These are phyloP conservation scores for Neoboletus subvelutipes DNA, from an alignment of 768 basidiomycete genomes.

Conservation along the genomic window DNA sequence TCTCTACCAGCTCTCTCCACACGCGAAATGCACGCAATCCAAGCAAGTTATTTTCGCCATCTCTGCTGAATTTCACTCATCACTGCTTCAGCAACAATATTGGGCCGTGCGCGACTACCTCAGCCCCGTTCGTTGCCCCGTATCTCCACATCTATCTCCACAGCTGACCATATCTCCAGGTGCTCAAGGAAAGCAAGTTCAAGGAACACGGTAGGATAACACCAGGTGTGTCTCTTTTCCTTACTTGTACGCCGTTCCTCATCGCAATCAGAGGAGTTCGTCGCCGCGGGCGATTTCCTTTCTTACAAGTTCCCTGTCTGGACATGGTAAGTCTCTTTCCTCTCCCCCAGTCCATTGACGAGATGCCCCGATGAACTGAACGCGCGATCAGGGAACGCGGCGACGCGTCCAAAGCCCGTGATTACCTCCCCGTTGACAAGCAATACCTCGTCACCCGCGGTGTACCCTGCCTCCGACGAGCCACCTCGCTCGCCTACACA, in stretches of 20 bases:
- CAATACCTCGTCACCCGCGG: constrained; percentile 95
- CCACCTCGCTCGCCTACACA: constrained; percentile 88
- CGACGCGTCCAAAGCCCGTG: constrained; percentile 78
- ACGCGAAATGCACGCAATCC: constrained; percentile 47
- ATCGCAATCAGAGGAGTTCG: constrained; percentile 80
- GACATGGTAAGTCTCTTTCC: constrained; percentile 68
- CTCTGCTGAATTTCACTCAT: not conserved
- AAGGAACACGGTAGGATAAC: constrained; percentile 97
- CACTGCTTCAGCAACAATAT: constrained; percentile 69
- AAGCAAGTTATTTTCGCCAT: constrained; percentile 29
- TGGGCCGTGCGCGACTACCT: constrained; percentile 95
- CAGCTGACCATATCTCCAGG: constrained; percentile 49
- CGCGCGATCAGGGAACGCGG: constrained; percentile 77
- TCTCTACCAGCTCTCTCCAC: constrained; percentile 3
- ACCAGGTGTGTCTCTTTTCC: constrained; percentile 57
- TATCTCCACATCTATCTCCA: constrained; percentile 19
- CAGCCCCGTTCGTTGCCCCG: constrained; percentile 62
- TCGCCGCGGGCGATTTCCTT: constrained; percentile 96
- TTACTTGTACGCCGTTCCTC: not conserved
- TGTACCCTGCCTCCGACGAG: constrained; percentile 95
- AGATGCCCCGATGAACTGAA: not conserved
- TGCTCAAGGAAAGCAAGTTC: constrained; percentile 97
- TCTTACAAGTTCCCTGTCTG: constrained; percentile 98
- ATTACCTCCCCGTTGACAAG: constrained; percentile 93
- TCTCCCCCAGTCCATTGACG: not conserved